Conservation (phyloP, 208 protist species). For the Trypanosoma theileri region DNA sequence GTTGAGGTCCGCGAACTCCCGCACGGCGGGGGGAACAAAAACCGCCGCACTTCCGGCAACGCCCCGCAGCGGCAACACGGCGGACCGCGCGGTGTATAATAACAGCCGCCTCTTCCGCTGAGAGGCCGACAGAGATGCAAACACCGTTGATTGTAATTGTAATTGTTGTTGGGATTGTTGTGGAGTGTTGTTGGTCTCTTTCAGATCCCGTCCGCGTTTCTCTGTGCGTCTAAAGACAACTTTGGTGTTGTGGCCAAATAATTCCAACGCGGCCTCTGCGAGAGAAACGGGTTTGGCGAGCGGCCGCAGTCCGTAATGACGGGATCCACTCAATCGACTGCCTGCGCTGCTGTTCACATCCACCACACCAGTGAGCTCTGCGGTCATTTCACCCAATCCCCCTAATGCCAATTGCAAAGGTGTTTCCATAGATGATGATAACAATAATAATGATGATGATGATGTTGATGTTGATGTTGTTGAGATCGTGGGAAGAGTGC, state of each 20-base stretch:
- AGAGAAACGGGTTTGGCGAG: slow-evolving; percentile 38
- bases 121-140: slow-evolving; percentile 22
- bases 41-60: slow-evolving; percentile 28
- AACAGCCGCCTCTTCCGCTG: slow-evolving; percentile 53
- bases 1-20: slow-evolving; percentile 48
- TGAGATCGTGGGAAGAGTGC: no score
- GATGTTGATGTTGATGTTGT: not conserved
- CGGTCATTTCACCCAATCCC: slow-evolving; percentile 16
- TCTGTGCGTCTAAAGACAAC: slow-evolving; percentile 41
- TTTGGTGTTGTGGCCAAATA: slow-evolving; percentile 45
- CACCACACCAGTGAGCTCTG: slow-evolving; percentile 18
- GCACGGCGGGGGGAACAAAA: slow-evolving; percentile 58
- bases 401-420: slow-evolving; percentile 8
- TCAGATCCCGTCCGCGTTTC: slow-evolving; percentile 12
- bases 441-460: no score
- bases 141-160: slow-evolving; percentile 12
- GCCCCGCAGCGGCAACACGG: slow-evolving; percentile 70
- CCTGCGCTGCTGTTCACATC: not conserved
- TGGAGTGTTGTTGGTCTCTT: not conserved
- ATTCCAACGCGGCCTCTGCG: slow-evolving; percentile 38
- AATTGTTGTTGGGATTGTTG: not conserved
- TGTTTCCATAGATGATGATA: no score
- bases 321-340: no score
- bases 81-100: slow-evolving; percentile 55
- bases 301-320: slow-evolving; percentile 15